Evolutionary conservation across 768 basidiomycete genomes (phyloP).

Genomic region (Leccinum obscurum): DNA sequence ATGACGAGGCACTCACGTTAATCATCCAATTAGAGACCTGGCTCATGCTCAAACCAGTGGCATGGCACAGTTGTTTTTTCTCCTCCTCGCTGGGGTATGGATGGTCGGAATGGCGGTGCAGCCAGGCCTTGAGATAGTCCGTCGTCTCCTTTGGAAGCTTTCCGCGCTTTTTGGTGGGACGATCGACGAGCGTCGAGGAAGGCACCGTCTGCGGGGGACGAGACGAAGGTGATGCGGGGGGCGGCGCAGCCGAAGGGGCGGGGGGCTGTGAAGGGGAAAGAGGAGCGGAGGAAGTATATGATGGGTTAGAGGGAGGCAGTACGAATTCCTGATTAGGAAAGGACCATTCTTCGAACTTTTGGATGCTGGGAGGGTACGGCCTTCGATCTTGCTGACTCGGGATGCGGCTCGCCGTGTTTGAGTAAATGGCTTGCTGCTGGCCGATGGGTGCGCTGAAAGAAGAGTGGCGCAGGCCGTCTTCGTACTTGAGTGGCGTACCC

Average conservation of each 20-base stretch:
- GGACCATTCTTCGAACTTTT: slow-evolving; percentile 71
- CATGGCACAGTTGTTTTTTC: slow-evolving; percentile 86
- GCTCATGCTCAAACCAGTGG: slow-evolving; percentile 84
- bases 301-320: slow-evolving; percentile 31
- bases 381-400: slow-evolving; percentile 70
- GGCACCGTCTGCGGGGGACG: slow-evolving; percentile 55
- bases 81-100: slow-evolving; percentile 83
- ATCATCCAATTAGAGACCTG: slow-evolving; percentile 96
- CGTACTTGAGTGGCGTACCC: slow-evolving; percentile 59
- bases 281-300: slow-evolving; percentile 30
- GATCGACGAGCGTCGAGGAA: slow-evolving; percentile 64
- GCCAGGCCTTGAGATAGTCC: slow-evolving; percentile 86
- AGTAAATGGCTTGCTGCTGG: slow-evolving; percentile 58
- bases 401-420: slow-evolving; percentile 62
- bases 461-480: slow-evolving; percentile 67
- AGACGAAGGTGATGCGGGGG: slow-evolving; percentile 44
- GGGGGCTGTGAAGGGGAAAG: slow-evolving; percentile 42
- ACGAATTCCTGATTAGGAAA: slow-evolving; percentile 64
- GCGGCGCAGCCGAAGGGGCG: slow-evolving; percentile 31
- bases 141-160: slow-evolving; percentile 91
- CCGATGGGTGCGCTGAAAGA: slow-evolving; percentile 61
- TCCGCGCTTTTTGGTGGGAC: slow-evolving; percentile 78
- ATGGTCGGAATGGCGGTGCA: slow-evolving; percentile 85
- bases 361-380: slow-evolving; percentile 41
- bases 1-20: slow-evolving; percentile 52